A percentile compares a stretch with the other conserved stretches of the same genome.
phyloP scores from a whole-genome alignment of 2,329 filamentous ascomycete species.

The Xylariaceae sp. region DNA sequence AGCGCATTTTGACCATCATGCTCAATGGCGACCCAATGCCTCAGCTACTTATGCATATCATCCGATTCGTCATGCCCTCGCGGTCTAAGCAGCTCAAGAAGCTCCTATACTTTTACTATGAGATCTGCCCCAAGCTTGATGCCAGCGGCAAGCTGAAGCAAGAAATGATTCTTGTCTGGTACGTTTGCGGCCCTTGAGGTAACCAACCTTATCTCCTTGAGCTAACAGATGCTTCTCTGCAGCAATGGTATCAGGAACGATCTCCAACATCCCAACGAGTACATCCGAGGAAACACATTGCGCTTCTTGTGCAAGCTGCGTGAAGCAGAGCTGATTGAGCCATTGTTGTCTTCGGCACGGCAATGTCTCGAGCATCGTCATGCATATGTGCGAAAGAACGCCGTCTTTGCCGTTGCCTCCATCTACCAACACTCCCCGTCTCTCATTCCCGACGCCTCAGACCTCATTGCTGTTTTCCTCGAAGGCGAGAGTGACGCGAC shows the following conservation, averaged over 20 bases:
- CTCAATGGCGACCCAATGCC: slow-evolving; percentile 96
- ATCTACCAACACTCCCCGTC: slow-evolving; percentile 88
- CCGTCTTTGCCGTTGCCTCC: slow-evolving; percentile 88
- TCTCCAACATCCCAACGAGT: slow-evolving; percentile 95
- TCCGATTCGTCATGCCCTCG: slow-evolving; percentile 98
- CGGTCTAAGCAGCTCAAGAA: slow-evolving; percentile 97
- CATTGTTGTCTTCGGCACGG: slow-evolving; percentile 85
- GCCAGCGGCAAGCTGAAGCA: slow-evolving; percentile 92
- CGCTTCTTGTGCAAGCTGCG: slow-evolving; percentile 96
- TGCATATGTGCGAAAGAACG: slow-evolving; percentile 97
- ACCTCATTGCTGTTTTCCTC: slow-evolving; percentile 85
- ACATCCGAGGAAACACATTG: slow-evolving; percentile 95
- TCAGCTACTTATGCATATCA: slow-evolving; percentile 97
- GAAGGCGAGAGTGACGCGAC: slow-evolving; percentile 88
- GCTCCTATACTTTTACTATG: slow-evolving; percentile 97
- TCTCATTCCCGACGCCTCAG: slow-evolving; percentile 91
- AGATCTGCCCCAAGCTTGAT: slow-evolving; percentile 96
- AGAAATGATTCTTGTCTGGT: slow-evolving; percentile 99
- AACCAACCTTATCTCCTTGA: slow-evolving; percentile 1
- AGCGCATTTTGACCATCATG: slow-evolving; percentile 94
- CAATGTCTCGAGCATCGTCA: slow-evolving; percentile 93
- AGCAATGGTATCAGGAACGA: slow-evolving; percentile 99
- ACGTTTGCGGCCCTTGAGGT: slow-evolving; percentile 23
- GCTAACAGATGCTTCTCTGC: slow-evolving; percentile 10
- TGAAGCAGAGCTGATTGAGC: slow-evolving; percentile 93